Evolutionary conservation across 2,329 filamentous ascomycete species (phyloP).

Genomic region (Monosporascus ibericus): DNA sequence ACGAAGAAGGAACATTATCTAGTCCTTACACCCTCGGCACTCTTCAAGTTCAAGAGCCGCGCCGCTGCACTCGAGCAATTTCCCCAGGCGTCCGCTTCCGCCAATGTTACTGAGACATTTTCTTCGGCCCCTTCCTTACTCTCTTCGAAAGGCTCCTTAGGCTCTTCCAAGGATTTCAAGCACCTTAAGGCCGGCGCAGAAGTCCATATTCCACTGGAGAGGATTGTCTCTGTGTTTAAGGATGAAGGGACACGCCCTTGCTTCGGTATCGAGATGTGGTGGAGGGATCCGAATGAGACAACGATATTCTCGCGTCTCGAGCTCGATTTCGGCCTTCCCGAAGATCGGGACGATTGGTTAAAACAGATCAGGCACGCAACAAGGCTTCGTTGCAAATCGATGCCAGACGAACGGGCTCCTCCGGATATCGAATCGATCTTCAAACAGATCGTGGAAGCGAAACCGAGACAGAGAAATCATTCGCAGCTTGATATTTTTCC

Average conservation of each 20-base stretch:
- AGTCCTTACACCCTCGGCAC: slow-evolving; percentile 43
- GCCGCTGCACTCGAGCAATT: slow-evolving; percentile 43
- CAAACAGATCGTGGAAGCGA: slow-evolving; percentile 37
- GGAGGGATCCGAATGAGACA: slow-evolving; percentile 39
- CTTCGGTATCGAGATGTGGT: slow-evolving; percentile 52
- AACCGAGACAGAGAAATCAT: slow-evolving; percentile 33
- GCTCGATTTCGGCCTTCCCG: slow-evolving; percentile 42
- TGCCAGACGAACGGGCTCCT: slow-evolving; percentile 32
- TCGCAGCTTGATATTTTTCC: slow-evolving; percentile 42
- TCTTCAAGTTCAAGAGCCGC: slow-evolving; percentile 44
- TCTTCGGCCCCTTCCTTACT: slow-evolving; percentile 22
- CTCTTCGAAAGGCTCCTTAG: slow-evolving; percentile 16
- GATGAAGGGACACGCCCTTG: slow-evolving; percentile 43
- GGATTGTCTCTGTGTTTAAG: slow-evolving; percentile 46
- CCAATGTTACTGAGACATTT: slow-evolving; percentile 25
- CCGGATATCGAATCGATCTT: slow-evolving; percentile 43
- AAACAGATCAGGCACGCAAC: slow-evolving; percentile 38
- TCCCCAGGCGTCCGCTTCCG: slow-evolving; percentile 32
- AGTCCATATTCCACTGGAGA: slow-evolving; percentile 42
- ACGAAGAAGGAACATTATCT: slow-evolving; percentile 41
- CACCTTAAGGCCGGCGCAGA: slow-evolving; percentile 17
- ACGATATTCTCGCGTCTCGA: slow-evolving; percentile 41
- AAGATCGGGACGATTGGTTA: slow-evolving; percentile 45
- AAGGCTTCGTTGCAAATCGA: slow-evolving; percentile 18
- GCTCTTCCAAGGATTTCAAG: slow-evolving; percentile 18